Evolutionary conservation across 805 yeast genomes (phyloP), one percentile per base, ranked within the genome.

Genomic region (Candida cerambycidarum): DNA sequence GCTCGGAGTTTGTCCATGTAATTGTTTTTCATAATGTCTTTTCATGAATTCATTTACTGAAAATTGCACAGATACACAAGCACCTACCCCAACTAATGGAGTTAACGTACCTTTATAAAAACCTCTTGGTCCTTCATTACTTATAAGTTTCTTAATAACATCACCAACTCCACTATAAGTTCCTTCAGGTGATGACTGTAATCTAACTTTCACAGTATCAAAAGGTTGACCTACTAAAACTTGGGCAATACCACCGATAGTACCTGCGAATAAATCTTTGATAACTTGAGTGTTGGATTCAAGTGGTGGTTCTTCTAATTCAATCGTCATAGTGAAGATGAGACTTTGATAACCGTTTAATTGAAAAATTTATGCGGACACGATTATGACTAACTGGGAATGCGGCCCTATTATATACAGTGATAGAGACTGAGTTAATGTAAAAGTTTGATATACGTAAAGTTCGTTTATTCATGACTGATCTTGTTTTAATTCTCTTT

Each of bases 141-240:
- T 71, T 29, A 92, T 33, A 42, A 93, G 71, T 53, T 80, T 75
- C 57, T 77, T 76, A 15, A 89, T 81, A 9, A 89, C 96, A 53
- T 89, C 95, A 43, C 79, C 53, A 0, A 96, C 83, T 2, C 89
- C 88, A 15, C 64, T 65, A 55, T 85, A 86, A 13, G 78, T 75
- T 4, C 95, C 93, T 25, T 82, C 82, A 2, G 89, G 82, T 1
- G 90, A 89, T 2, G 95, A 83, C 59, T 93, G 98, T 37, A 93
- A 72, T 40, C 99, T 75, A 15, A 93, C 98, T 65, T 92, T 92
- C 34, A 93, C 87, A 8, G 96, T 87, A 61, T 90, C 98, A 57
- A 92, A 92, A 6, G 98, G 97, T 65, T 93, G 98, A 17, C 99
- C 99, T 11, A 85, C 86, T 25, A 93, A 69, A 6, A 93, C 98